Evolutionary conservation across 345 rosid species (phyloP), one percentile per base, ranked within the genome.

Genomic region (Cardamine resedifolia): DNA sequence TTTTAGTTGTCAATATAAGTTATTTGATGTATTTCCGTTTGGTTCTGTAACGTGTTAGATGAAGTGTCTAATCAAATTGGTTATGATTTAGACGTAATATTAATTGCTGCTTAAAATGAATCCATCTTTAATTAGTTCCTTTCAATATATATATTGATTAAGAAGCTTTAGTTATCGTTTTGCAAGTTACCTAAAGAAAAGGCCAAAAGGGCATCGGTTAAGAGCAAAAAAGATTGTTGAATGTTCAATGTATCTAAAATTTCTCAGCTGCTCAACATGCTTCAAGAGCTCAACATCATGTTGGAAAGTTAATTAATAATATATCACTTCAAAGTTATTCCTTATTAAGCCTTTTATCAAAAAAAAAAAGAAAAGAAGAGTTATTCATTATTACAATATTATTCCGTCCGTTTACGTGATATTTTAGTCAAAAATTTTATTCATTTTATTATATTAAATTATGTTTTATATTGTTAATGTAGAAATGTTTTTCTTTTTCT

Each of bases 11-110:
- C 47, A 33, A 18, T 59, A 8, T 31, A 52, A 50, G 36, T 49
- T 60, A 53, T 18, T 45, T 34, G 53, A 63, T 48, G 26, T 36
- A 49, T 45, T 56, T 21, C 33, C 59, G 15, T 63, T 53, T 55
- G 43, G 51, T 62, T 53, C 41, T 34, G 51, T 34, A 52, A 63
- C 51, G 34, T 63, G 62, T 58, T 64, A 58, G 80, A 64, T 77
- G 62, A 58, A 77, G 50, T 16, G 76, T 76, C 76, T 64, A 38
- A 64, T 77, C 76, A 58, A 33, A 27, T 39, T 14, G 38, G 71
- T 77, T 77, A 56, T 16, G 76, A 70, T 43, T 43, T 64, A 70
- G 58, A 64, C 31, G 44, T 38, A 48, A 45, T 76, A 57, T 51
- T 70, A 64, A 64, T 38, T 48, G 49, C 41, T 41, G 31, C 49